These are phyloP conservation scores for Xylaria nigripes DNA, from an alignment of 495 filamentous ascomycete species.

Conservation along the genomic window DNA sequence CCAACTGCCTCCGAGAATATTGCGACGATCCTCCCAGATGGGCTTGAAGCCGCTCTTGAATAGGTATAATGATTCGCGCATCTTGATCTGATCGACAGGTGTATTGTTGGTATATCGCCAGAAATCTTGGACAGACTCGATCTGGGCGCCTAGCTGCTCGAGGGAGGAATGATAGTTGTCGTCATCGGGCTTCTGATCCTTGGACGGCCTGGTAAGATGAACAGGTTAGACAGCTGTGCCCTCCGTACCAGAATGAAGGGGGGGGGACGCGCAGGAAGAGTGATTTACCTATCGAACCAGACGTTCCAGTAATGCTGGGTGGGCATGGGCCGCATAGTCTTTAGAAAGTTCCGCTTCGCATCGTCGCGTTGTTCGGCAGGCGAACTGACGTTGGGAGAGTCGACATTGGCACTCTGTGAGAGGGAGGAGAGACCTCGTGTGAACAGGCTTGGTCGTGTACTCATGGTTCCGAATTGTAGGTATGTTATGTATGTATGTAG, in stretches of 20 bases:
- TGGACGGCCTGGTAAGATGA: slow-evolving; percentile 28
- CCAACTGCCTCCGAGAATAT: slow-evolving; percentile 74
- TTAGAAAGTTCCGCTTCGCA: slow-evolving; percentile 52
- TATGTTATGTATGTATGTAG: neutral
- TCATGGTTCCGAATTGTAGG: slow-evolving; percentile 35
- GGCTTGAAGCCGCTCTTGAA: slow-evolving; percentile 83
- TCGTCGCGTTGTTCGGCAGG: slow-evolving; percentile 51
- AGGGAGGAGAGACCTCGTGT: slow-evolving; percentile 46
- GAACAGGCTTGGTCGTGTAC: slow-evolving; percentile 43
- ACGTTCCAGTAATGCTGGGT: slow-evolving; percentile 56
- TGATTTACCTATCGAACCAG: slow-evolving; percentile 45
- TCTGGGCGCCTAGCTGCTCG: slow-evolving; percentile 57
- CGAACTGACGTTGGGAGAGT: slow-evolving; percentile 42
- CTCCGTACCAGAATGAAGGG: neutral
- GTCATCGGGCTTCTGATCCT: slow-evolving; percentile 32
- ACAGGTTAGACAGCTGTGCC: slow-evolving; percentile 6
- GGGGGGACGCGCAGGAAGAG: neutral
- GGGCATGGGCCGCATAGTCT: slow-evolving; percentile 50
- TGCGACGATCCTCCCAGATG: slow-evolving; percentile 85
- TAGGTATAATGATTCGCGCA: slow-evolving; percentile 76
- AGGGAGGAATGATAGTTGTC: slow-evolving; percentile 54
- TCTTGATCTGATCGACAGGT: slow-evolving; percentile 62
- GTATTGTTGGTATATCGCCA: slow-evolving; percentile 90
- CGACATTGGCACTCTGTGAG: slow-evolving; percentile 41
- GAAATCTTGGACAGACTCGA: slow-evolving; percentile 71